phyloP scores from a whole-genome alignment of 2,329 filamentous ascomycete genomes.

The Xylaria sp. region DNA sequence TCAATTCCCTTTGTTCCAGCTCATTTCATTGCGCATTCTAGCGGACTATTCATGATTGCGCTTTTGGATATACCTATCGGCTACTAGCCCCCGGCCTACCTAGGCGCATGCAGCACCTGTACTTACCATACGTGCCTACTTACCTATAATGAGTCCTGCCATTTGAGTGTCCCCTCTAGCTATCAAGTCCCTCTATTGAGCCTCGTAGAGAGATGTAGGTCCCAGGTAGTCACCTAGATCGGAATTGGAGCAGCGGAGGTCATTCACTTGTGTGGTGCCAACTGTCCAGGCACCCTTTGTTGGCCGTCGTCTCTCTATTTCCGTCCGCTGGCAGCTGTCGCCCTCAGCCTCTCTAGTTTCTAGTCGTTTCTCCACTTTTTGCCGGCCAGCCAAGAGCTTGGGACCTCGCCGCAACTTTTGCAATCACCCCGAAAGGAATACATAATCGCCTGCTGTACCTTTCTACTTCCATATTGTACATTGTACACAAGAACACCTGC shows the following conservation, averaged over 20 bases:
- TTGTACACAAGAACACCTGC: constrained; percentile 31
- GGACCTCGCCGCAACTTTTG: constrained; percentile 46
- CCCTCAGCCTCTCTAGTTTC: constrained; percentile 33
- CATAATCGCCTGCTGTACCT: constrained; percentile 32
- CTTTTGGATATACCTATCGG: neutral
- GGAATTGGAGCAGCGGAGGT: neutral
- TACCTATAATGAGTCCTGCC: too few relatives aligned
- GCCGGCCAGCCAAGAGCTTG: constrained; percentile 44
- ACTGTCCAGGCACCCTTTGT: constrained; percentile 19
- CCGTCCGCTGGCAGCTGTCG: constrained; percentile 29
- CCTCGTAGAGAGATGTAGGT: neutral
- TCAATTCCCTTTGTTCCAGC: constrained; percentile 36
- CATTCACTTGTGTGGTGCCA: constrained; percentile 13
- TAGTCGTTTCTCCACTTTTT: constrained; percentile 40
- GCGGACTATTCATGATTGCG: neutral
- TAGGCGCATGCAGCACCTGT: too few relatives aligned
- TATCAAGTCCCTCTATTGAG: neutral
- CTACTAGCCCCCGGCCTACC: too few relatives aligned
- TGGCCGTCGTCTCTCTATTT: neutral
- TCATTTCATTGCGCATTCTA: neutral
- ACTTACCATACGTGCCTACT: too few relatives aligned
- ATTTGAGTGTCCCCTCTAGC: too few relatives aligned
- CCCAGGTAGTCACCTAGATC: neutral
- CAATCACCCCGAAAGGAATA: constrained; percentile 44
- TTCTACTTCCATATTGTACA: constrained; percentile 34